A percentile compares a stretch with the other conserved stretches of the same genome.
These are phyloP conservation scores for Diaporthe nobilis DNA, from an alignment of 2,329 filamentous ascomycete species.

Conservation along the genomic window DNA sequence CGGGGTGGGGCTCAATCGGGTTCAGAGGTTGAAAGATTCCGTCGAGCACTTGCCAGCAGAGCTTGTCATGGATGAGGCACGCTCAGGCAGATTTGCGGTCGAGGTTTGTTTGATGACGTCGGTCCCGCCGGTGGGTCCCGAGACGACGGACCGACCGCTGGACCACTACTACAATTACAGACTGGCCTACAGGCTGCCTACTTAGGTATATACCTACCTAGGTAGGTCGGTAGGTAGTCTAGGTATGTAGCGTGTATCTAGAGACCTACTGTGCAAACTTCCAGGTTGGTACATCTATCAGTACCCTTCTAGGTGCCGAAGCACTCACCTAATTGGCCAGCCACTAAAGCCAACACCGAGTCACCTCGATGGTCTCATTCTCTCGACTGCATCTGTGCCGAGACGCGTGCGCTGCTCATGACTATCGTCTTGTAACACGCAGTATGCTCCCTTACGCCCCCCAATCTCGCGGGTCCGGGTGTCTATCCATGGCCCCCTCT, in stretches of 20 bases:
- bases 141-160: not conserved
- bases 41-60: not conserved
- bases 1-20: not conserved
- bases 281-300: not conserved
- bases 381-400: not conserved
- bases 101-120: constrained; percentile 24
- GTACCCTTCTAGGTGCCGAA: not conserved
- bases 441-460: not conserved
- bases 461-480: not conserved
- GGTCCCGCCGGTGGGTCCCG: not conserved
- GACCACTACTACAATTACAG: not conserved
- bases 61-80: constrained; percentile 1
- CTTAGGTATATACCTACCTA: not conserved
- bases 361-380: not conserved
- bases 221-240: no score
- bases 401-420: not conserved
- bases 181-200: not conserved
- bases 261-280: not conserved
- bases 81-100: not conserved
- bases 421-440: no score
- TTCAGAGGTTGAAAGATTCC: not conserved
- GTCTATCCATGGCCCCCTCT: not conserved
- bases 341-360: not conserved
- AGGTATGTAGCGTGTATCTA: not conserved
- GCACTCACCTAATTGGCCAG: not conserved